phyloP scores from a whole-genome alignment of 345 rosid species.

The Atalantia buxifolia region DNA sequence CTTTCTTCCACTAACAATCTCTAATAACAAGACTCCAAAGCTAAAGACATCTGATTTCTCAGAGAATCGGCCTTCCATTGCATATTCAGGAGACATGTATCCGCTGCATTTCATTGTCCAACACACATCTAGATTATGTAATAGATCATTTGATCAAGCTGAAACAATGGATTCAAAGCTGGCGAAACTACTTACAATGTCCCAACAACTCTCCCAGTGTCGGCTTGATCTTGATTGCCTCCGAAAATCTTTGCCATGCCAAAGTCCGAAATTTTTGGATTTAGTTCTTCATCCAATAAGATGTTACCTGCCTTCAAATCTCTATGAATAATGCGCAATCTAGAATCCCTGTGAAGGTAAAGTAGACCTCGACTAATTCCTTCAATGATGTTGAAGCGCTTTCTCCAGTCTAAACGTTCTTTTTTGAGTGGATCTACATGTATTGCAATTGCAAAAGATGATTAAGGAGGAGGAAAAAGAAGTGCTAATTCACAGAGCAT shows the following conservation, averaged over 20 bases:
- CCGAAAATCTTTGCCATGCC: neutral
- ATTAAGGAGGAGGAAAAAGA: neutral
- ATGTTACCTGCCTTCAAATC: constrained; percentile 36
- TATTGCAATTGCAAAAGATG: neutral
- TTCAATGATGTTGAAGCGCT: neutral
- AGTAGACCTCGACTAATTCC: neutral
- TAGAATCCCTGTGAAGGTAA: neutral
- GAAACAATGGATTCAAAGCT: neutral
- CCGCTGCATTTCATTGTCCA: neutral
- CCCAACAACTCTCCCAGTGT: constrained; percentile 28
- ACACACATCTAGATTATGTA: neutral
- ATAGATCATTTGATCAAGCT: neutral
- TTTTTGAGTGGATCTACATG: constrained; percentile 8
- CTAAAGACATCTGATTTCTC: neutral
- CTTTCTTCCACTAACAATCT: neutral
- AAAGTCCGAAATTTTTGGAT: constrained; percentile 8
- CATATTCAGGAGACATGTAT: neutral
- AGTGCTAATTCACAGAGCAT: neutral
- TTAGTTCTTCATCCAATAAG: constrained; percentile 25
- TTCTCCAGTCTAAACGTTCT: neutral
- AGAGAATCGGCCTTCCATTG: neutral
- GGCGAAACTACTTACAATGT: constrained; percentile 20
- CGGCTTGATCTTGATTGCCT: constrained; percentile 19
- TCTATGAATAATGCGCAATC: constrained; percentile 20
- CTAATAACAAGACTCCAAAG: neutral